Percentiles rank a stretch among this genome's conserved stretches.
Conservation (phyloP, 2,329 filamentous ascomycete genomes). For the Epichloe bromicola region DNA sequence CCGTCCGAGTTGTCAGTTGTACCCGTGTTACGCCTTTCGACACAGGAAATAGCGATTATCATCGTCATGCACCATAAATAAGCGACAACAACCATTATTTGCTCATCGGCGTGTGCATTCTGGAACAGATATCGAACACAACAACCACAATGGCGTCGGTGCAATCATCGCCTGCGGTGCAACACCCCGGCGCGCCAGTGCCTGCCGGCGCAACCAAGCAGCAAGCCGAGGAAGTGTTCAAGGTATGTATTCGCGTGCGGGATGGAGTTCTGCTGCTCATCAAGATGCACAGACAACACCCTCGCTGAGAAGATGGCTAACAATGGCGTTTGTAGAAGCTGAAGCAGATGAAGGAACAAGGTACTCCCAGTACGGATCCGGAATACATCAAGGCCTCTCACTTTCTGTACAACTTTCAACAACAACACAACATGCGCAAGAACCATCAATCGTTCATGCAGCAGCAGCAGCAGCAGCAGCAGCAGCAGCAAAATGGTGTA, state of each 20-base stretch:
- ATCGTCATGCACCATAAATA: constrained; percentile 29
- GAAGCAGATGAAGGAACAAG: constrained; percentile 75
- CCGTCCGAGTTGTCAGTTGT: not conserved
- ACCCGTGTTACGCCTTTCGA: constrained; percentile 1
- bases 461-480: constrained; percentile 23
- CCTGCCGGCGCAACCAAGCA: constrained; percentile 59
- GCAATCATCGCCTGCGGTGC: constrained; percentile 56
- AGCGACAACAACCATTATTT: constrained; percentile 11
- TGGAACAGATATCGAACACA: constrained; percentile 4
- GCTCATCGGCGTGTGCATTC: constrained; percentile 13
- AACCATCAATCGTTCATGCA: constrained; percentile 31
- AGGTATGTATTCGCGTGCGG: constrained; percentile 32
- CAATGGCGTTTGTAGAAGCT: constrained; percentile 50
- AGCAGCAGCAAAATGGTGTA: constrained; percentile 37
- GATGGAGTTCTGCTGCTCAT: not conserved
- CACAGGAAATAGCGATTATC: constrained; percentile 8
- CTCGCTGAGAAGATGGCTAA: not conserved
- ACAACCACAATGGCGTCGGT: constrained; percentile 61
- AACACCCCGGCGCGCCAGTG: constrained; percentile 50
- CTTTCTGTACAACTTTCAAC: constrained; percentile 60
- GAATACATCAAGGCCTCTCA: constrained; percentile 75
- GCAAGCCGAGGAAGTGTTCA: constrained; percentile 62
- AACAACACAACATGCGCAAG: constrained; percentile 44
- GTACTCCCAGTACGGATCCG: constrained; percentile 69
- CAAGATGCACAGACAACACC: not conserved